phyloP scores from a whole-genome alignment of 2,329 filamentous ascomycete genomes.

The Fusarium nisikadoi region DNA sequence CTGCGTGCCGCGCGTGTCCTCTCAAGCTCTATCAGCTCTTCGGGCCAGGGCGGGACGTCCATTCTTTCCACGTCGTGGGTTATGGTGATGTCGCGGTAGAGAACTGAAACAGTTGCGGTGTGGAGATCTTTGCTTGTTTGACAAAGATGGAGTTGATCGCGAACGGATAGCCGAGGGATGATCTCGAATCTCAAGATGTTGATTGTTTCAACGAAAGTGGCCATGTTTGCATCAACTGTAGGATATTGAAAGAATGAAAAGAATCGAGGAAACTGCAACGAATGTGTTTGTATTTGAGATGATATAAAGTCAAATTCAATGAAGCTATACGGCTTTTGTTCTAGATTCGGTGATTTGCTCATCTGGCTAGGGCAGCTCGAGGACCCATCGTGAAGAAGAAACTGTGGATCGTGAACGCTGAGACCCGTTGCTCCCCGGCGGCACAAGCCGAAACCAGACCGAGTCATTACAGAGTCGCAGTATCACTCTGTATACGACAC shows the following conservation, averaged over 20 bases:
- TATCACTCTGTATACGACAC: background rate
- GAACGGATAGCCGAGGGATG: slow-evolving; percentile 10
- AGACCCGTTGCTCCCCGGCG: background rate
- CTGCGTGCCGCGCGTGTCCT: background rate
- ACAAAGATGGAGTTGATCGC: slow-evolving; percentile 14
- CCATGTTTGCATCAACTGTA: background rate
- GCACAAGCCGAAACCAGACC: background rate
- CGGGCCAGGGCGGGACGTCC: background rate
- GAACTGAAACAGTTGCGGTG: background rate
- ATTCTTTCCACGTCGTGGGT: background rate
- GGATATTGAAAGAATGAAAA: no score
- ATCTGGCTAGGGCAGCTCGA: background rate
- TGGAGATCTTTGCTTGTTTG: slow-evolving; percentile 14
- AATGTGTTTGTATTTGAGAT: background rate
- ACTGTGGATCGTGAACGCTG: background rate
- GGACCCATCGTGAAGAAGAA: background rate
- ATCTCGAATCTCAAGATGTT: slow-evolving; percentile 7
- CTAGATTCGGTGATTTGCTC: background rate
- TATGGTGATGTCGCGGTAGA: slow-evolving; percentile 6
- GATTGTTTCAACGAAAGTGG: slow-evolving; percentile 6
- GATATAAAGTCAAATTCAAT: background rate
- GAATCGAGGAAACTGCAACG: fast-evolving
- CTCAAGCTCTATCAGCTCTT: background rate
- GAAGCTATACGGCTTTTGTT: background rate
- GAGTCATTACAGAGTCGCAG: background rate